Evolutionary conservation across 2,329 filamentous ascomycete genomes (phyloP), one percentile per base, ranked within the genome.

Genomic region (Microdochium bolleyi): DNA sequence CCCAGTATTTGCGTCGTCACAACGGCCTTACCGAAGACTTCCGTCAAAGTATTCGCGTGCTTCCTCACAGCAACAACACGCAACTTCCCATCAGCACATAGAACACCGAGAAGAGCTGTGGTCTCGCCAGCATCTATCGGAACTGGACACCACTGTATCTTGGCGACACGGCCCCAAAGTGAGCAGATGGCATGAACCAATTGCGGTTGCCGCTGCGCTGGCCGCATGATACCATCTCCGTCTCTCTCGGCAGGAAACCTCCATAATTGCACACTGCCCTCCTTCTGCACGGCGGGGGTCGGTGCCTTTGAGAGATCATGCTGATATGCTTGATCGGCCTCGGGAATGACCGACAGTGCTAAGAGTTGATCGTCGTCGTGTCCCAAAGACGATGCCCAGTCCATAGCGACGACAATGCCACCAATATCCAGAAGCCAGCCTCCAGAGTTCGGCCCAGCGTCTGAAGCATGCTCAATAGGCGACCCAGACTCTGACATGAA

Each of bases 361-460:
- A 83, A 71, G 24, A 79, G 61, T 59, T 82, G 79, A 2, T 24
- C 41, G 3, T 69, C 62, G 7, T 64, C 59, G 19, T 67, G 61
- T 10, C 64, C 64, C 2, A 62, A 59, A 2, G 65, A 57, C 2
- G 75, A 73, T 1, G 74, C 76, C 80, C 80, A 84, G 49, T 72
- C 74, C 63, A 83, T 73, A 24, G 73, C 68, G 3, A 77, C 63
- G 3, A 79, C 73, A 14, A 81, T 70, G 50, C 80, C 79, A 11
- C 77, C 79, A 0, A 74, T 69, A 54, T 84, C 76, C 14, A 84
- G 60, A 57, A 82, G 66, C 77, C 77, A 82, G 3, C 77, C 78
- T 58, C 60, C 59, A 21, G 51, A 54, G 16, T 56, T 52, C n/a
- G 25, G 44, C 2, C 57, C 53, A 11, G 56, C 34, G n/a, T 56